A percentile compares a stretch with the other conserved stretches of the same genome.
Conservation (phyloP, 73 alveolate genomes). For the Uronychia setigera region DNA sequence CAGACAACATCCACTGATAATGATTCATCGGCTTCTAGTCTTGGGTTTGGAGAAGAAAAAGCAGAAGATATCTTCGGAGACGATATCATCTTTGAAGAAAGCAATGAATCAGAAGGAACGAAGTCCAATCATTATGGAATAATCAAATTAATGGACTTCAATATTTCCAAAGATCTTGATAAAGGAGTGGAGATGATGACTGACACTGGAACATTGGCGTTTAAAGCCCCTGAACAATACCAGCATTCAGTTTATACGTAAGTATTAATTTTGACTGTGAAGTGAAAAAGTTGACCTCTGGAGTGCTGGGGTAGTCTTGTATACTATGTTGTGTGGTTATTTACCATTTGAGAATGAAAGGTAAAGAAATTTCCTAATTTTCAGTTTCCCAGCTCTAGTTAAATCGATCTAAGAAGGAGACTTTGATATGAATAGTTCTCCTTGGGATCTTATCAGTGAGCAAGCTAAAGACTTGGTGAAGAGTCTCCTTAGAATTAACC, state of each 20-base stretch:
- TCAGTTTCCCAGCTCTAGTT: not conserved
- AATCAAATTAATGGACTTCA: conserved; percentile 65
- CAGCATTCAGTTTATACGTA: conserved; percentile 9
- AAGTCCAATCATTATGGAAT: conserved; percentile 32
- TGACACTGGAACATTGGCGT: conserved; percentile 51
- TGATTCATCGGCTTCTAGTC: not conserved
- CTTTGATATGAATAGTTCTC: not conserved
- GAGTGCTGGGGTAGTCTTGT: conserved; percentile 90
- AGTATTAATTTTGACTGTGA: not conserved
- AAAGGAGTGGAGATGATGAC: conserved; percentile 38
- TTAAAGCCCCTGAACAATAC: conserved; percentile 51
- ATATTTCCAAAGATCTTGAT: conserved; percentile 37
- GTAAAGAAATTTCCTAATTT: too few relatives aligned
- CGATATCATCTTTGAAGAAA: too few relatives aligned
- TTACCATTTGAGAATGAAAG: conserved; percentile 90
- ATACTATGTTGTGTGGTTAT: conserved; percentile 87
- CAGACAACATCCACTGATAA: not conserved
- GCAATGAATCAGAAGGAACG: too few relatives aligned
- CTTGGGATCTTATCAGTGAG: not conserved
- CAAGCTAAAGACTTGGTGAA: conserved; percentile 46
- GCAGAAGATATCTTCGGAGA: too few relatives aligned
- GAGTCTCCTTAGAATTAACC: conserved; percentile 72
- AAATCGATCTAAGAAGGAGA: not conserved
- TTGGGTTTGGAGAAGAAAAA: not conserved
- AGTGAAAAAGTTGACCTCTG: conserved; percentile 71